phyloP scores from a whole-genome alignment of 1,139 yeast genomes.

The Geotrichum reessii region DNA sequence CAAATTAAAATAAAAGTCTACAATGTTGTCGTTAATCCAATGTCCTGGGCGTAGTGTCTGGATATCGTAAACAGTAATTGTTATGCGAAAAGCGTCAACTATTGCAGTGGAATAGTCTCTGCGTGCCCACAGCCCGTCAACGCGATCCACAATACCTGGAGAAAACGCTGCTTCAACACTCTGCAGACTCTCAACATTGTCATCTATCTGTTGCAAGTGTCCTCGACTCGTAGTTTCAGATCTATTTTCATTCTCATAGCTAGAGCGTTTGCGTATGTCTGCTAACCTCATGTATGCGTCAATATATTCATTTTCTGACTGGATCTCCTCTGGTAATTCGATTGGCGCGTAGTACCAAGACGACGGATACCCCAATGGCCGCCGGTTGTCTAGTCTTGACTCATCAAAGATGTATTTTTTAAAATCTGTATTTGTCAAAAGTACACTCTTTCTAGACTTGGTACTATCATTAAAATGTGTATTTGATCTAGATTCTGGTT shows the following conservation, averaged over 20 bases:
- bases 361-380: not conserved
- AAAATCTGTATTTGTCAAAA: not conserved
- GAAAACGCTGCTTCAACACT: not conserved
- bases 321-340: not conserved
- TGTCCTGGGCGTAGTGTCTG: constrained; percentile 60
- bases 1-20: constrained; percentile 70
- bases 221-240: not conserved
- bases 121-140: constrained; percentile 1
- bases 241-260: not conserved
- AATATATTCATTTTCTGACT: not conserved
- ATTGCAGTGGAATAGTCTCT: constrained; percentile 27
- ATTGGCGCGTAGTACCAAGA: not conserved
- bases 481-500: not conserved
- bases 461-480: not conserved
- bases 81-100: constrained; percentile 49
- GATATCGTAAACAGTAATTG: constrained; percentile 60
- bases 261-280: not conserved
- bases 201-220: not conserved
- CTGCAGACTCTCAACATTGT: not conserved
- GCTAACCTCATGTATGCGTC: not conserved
- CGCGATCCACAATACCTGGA: not conserved
- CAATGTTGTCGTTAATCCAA: constrained; percentile 89
- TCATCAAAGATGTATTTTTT: not conserved
- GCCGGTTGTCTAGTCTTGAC: not conserved
- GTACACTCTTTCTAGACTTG: not conserved